phyloP scores from a whole-genome alignment of 805 yeast species.

The Diddensiella santjacobensis region DNA sequence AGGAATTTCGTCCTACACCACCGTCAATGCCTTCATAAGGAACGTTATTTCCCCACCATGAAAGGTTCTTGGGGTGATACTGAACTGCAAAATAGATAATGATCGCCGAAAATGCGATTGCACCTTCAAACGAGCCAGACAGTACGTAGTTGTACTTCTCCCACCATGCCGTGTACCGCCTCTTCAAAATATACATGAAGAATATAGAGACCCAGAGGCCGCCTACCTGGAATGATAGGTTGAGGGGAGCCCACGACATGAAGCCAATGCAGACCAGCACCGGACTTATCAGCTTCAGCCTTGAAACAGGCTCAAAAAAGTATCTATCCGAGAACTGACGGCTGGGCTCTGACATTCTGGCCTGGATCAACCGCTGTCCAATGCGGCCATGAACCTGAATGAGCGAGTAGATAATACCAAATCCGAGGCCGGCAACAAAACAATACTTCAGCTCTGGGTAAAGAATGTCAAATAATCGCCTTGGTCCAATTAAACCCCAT shows the following conservation, averaged over 20 bases:
- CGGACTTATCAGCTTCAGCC: constrained; percentile 25
- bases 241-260: constrained; percentile 38
- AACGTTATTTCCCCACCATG: constrained; percentile 51
- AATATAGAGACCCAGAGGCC: constrained; percentile 39
- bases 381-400: not conserved
- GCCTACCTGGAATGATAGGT: constrained; percentile 41
- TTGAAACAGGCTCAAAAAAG: not conserved
- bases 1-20: constrained; percentile 9
- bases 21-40: constrained; percentile 22
- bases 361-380: not conserved
- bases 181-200: constrained; percentile 44
- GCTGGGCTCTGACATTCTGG: not conserved
- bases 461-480: constrained; percentile 42
- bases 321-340: not conserved
- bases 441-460: constrained; percentile 48
- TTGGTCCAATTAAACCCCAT: constrained; percentile 64
- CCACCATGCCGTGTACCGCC: constrained; percentile 47
- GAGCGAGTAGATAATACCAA: constrained; percentile 1
- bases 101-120: constrained; percentile 47
- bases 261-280: constrained; percentile 45
- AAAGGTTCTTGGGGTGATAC: constrained; percentile 30
- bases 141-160: constrained; percentile 49
- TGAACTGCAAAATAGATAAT: constrained; percentile 43
- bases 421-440: constrained; percentile 24
- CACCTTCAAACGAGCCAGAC: constrained; percentile 46